Percentiles rank a stretch among this genome's conserved stretches.
Evolutionary conservation across 2,329 filamentous ascomycete species (phyloP).

Genomic region (Cladosporium sp.): DNA sequence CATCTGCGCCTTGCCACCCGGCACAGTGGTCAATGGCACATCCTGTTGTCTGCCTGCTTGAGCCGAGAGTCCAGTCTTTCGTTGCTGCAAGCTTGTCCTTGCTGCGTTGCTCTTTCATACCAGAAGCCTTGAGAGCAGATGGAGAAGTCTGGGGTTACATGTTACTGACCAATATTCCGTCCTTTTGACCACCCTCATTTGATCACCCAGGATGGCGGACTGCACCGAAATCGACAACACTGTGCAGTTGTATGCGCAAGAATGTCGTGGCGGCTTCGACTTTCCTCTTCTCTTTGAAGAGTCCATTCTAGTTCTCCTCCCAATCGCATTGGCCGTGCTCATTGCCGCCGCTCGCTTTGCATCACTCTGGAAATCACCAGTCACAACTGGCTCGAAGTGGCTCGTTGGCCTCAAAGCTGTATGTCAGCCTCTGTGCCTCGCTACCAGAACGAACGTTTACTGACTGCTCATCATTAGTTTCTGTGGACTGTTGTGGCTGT

Average conservation of each 20-base stretch:
- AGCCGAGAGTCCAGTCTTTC: slow-evolving; percentile 1
- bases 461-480: background rate
- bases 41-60: background rate
- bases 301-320: slow-evolving; percentile 30
- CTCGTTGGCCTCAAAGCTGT: slow-evolving; percentile 8
- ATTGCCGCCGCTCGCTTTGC: slow-evolving; percentile 28
- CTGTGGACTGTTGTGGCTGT: slow-evolving; percentile 1
- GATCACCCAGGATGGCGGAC: slow-evolving; percentile 6
- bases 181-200: background rate
- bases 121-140: too few species aligned
- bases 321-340: slow-evolving; percentile 28
- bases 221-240: slow-evolving; percentile 3
- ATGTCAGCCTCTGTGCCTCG: slow-evolving; percentile 3
- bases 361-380: slow-evolving; percentile 22
- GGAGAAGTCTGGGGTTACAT: too few species aligned
- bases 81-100: background rate
- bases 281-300: slow-evolving; percentile 37
- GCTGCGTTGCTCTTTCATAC: background rate
- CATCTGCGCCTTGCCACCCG: slow-evolving; percentile 1
- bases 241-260: slow-evolving; percentile 7
- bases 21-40: background rate
- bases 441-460: background rate
- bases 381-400: slow-evolving; percentile 21
- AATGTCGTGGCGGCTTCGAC: slow-evolving; percentile 32
- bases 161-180: background rate